Evolutionary conservation across 352 stramenopile genomes (phyloP).

Genomic region (Phytophthora cajani): DNA sequence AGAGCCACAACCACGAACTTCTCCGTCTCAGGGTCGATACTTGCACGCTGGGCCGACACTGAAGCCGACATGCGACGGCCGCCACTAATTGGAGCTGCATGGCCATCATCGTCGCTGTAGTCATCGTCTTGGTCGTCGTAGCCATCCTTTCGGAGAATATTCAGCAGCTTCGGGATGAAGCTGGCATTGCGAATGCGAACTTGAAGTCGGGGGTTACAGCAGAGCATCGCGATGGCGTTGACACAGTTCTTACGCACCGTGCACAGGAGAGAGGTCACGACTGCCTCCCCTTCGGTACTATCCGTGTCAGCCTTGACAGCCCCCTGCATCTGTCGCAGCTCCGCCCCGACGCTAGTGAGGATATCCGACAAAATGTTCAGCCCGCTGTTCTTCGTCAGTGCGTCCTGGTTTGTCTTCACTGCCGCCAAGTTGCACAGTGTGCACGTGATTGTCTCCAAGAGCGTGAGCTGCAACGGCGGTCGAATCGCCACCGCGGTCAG

Average conservation of each 20-base stretch:
- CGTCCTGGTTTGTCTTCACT: constrained; percentile 68
- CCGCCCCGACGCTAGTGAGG: constrained; percentile 34
- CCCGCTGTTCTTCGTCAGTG: constrained; percentile 64
- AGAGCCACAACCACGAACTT: constrained; percentile 70
- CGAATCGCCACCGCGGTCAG: constrained; percentile 39
- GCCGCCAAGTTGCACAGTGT: constrained; percentile 69
- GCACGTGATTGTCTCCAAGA: constrained; percentile 57
- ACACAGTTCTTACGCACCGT: constrained; percentile 67
- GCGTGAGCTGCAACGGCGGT: constrained; percentile 33
- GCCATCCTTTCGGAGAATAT: constrained; percentile 37
- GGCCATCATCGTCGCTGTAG: constrained; percentile 38
- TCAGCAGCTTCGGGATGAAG: constrained; percentile 65
- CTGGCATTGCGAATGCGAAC: constrained; percentile 55
- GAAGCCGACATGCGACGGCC: neutral
- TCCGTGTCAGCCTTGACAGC: constrained; percentile 19
- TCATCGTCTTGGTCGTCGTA: constrained; percentile 22
- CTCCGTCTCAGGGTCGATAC: constrained; percentile 67
- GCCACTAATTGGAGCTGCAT: neutral
- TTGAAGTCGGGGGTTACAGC: constrained; percentile 78
- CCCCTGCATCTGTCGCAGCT: constrained; percentile 33
- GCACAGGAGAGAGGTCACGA: constrained; percentile 29
- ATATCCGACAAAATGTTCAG: constrained; percentile 59
- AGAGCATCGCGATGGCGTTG: constrained; percentile 72
- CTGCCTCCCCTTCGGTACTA: constrained; percentile 22
- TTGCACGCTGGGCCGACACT: neutral